Conservation (phyloP, 495 filamentous ascomycete genomes). For the Penicillium turbatum region DNA sequence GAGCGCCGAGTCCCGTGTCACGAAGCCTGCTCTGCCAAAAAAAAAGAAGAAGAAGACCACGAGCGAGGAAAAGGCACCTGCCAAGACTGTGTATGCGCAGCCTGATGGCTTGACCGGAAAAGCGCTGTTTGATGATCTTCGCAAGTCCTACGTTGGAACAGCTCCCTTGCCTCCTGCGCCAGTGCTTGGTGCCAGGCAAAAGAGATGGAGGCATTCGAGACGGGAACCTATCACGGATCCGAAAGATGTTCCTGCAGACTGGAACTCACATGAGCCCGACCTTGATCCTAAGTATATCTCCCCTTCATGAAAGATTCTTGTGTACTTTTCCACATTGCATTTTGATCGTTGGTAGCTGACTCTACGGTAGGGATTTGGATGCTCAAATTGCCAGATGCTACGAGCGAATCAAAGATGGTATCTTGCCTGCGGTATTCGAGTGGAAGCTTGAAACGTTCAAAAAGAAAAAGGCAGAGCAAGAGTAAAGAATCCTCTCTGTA, state of each 20-base stretch:
- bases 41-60: no score
- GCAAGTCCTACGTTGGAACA: background rate
- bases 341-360: background rate
- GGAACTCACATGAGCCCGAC: background rate
- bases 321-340: background rate
- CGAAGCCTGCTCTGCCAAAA: no score
- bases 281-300: background rate
- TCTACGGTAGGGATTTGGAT: background rate
- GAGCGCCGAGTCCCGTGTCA: no score
- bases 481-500: background rate
- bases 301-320: background rate
- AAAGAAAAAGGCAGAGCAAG: background rate
- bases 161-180: background rate
- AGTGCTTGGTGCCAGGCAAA: background rate
- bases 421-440: background rate
- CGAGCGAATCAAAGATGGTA: background rate
- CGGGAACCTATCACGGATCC: background rate
- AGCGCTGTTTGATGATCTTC: background rate
- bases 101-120: background rate
- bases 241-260: background rate
- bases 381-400: background rate
- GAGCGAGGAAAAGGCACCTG: background rate
- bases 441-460: background rate
- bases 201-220: background rate
- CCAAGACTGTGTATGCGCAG: background rate